Percentiles rank a stretch among this genome's conserved stretches.
Evolutionary conservation across 345 rosid species (phyloP).

Genomic region (Gossypium thurberi): DNA sequence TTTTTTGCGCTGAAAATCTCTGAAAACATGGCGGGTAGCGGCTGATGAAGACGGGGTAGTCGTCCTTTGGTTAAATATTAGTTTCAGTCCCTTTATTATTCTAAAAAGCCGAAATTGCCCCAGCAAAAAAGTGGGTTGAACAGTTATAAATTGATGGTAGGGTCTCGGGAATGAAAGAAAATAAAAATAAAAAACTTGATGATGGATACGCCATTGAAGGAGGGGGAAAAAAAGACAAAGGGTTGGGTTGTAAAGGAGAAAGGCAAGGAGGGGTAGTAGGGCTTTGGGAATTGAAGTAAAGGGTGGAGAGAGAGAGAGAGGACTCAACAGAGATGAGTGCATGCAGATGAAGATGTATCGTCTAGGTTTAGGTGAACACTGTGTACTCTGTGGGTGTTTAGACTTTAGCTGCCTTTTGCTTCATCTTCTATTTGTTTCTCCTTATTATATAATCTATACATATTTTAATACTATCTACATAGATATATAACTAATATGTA

Average conservation of each 20-base stretch:
- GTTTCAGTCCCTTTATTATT: background rate
- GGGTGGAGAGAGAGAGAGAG: background rate
- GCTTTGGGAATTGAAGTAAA: slow-evolving; percentile 2
- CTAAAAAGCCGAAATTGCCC: background rate
- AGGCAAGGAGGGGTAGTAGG: background rate
- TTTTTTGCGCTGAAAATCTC: slow-evolving; percentile 69
- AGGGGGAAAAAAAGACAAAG: slow-evolving; percentile 24
- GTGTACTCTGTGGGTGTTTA: background rate
- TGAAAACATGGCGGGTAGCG: slow-evolving; percentile 90
- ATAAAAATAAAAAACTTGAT: background rate
- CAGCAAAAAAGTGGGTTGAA: background rate
- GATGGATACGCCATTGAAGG: slow-evolving; percentile 34
- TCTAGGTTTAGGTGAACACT: background rate
- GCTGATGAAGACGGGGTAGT: slow-evolving; percentile 22
- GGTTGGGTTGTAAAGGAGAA: slow-evolving; percentile 37
- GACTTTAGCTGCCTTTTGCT: background rate
- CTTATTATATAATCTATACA: too few relatives aligned
- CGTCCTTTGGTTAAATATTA: background rate
- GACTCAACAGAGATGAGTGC: background rate
- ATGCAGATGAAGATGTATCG: slow-evolving; percentile 3
- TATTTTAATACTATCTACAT: too few relatives aligned
- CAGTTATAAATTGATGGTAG: slow-evolving; percentile 12
- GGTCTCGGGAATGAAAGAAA: slow-evolving; percentile 53
- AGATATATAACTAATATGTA: too few relatives aligned
- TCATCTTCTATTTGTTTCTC: background rate